Evolutionary conservation across 345 rosid species (phyloP).

Genomic region (Ricinus communis): DNA sequence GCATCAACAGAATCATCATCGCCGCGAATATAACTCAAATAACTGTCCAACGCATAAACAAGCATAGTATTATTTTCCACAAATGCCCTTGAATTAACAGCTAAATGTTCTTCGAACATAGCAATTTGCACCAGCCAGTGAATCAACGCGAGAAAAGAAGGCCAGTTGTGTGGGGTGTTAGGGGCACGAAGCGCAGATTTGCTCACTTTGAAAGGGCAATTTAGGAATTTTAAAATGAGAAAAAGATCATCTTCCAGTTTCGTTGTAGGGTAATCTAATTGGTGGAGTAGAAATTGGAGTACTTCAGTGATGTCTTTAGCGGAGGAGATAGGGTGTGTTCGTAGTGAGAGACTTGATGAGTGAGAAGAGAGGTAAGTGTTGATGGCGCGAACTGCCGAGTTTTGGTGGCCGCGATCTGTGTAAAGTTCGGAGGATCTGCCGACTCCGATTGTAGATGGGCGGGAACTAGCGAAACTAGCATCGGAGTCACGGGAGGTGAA

Average conservation of each 20-base stretch:
- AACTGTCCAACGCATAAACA: slow-evolving; percentile 47
- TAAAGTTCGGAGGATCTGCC: slow-evolving; percentile 51
- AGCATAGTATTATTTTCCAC: slow-evolving; percentile 47
- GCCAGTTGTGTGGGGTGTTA: slow-evolving; percentile 91
- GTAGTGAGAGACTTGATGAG: slow-evolving; percentile 22
- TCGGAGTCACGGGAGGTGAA: slow-evolving; percentile 70
- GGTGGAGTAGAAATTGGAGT: slow-evolving; percentile 51
- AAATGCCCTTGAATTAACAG: slow-evolving; percentile 25
- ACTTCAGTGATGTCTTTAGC: slow-evolving; percentile 62
- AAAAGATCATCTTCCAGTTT: slow-evolving; percentile 76
- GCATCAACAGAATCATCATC: slow-evolving; percentile 63
- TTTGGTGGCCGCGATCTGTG: slow-evolving; percentile 59
- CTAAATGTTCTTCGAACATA: slow-evolving; percentile 37
- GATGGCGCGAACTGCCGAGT: slow-evolving; percentile 52
- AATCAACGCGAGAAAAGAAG: slow-evolving; percentile 60
- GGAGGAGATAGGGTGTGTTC: slow-evolving; percentile 40
- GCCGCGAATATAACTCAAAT: slow-evolving; percentile 49
- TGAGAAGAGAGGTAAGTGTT: slow-evolving; percentile 66
- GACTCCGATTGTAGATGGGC: slow-evolving; percentile 70
- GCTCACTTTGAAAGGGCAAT: slow-evolving; percentile 67
- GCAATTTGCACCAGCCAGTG: slow-evolving; percentile 81
- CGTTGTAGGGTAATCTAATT: slow-evolving; percentile 45
- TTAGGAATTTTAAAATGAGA: slow-evolving; percentile 46
- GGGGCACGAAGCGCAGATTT: slow-evolving; percentile 82
- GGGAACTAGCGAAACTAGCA: slow-evolving; percentile 85